These are phyloP conservation scores for Phytophthora crassamura DNA, from an alignment of 352 stramenopile genomes.

Conservation along the genomic window DNA sequence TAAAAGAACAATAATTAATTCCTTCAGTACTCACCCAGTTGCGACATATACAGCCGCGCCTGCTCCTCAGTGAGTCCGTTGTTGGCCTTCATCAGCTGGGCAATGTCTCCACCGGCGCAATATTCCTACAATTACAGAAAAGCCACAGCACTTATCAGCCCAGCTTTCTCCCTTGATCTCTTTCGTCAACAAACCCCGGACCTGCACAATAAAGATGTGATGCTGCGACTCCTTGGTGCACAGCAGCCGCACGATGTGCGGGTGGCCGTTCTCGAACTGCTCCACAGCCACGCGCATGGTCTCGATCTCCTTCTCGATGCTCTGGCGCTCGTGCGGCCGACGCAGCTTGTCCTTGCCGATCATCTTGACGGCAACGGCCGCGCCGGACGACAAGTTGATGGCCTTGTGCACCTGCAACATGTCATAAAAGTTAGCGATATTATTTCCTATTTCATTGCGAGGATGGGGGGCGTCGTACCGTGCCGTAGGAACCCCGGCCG, in stretches of 20 bases:
- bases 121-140: constrained; percentile 58
- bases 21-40: constrained; percentile 56
- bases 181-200: constrained; percentile 18
- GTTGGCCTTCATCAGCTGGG: constrained; percentile 71
- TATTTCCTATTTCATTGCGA: neutral
- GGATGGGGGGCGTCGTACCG: constrained; percentile 37
- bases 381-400: constrained; percentile 80
- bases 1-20: neutral
- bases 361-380: constrained; percentile 83
- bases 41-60: constrained; percentile 80
- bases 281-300: constrained; percentile 87
- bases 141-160: neutral
- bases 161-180: neutral
- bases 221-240: constrained; percentile 86
- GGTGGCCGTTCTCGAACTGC: constrained; percentile 88
- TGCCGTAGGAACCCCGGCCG: constrained; percentile 82
- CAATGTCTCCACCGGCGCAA: constrained; percentile 78
- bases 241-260: constrained; percentile 81
- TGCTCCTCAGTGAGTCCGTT: constrained; percentile 69
- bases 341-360: constrained; percentile 82
- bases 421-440: neutral
- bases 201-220: constrained; percentile 85
- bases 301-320: constrained; percentile 89
- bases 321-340: constrained; percentile 73
- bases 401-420: constrained; percentile 75